Conservation (phyloP, 352 stramenopile species). For the Thalassiosira exigua region DNA sequence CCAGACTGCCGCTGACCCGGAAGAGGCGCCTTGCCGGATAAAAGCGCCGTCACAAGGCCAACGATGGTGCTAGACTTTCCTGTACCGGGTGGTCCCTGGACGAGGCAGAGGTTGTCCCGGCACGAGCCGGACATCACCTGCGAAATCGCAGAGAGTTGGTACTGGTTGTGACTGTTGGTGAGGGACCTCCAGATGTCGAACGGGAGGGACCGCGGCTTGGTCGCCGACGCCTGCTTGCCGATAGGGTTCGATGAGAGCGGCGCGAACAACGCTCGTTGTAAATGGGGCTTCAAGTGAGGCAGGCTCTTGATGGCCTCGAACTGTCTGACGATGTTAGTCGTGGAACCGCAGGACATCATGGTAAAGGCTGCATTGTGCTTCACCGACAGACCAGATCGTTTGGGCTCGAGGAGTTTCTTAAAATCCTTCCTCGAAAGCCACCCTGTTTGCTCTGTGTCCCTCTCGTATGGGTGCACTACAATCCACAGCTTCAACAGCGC, state of each 20-base stretch:
- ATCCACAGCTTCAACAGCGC: slow-evolving; percentile 54
- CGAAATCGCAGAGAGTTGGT: slow-evolving; percentile 44
- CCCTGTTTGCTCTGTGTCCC: slow-evolving; percentile 35
- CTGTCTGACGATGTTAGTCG: slow-evolving; percentile 60
- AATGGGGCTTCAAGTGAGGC: slow-evolving; percentile 53
- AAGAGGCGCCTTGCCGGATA: slow-evolving; percentile 59
- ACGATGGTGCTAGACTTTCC: slow-evolving; percentile 58
- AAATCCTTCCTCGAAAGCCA: slow-evolving; percentile 54
- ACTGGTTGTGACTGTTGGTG: slow-evolving; percentile 40
- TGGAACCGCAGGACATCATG: slow-evolving; percentile 46
- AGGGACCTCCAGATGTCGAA: slow-evolving; percentile 44
- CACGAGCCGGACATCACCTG: slow-evolving; percentile 43
- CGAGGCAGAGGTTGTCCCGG: slow-evolving; percentile 47
- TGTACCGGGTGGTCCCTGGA: slow-evolving; percentile 35
- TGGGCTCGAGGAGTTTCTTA: slow-evolving; percentile 43
- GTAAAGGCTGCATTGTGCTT: slow-evolving; percentile 46
- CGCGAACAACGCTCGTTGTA: slow-evolving; percentile 57
- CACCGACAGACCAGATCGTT: slow-evolving; percentile 38
- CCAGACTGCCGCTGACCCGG: slow-evolving; percentile 41
- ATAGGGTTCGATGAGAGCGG: slow-evolving; percentile 4
- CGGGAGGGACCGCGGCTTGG: slow-evolving; percentile 41
- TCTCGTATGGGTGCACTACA: slow-evolving; percentile 43
- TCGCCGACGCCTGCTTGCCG: slow-evolving; percentile 12
- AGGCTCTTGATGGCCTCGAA: slow-evolving; percentile 65
- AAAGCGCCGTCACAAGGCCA: slow-evolving; percentile 53